Conservation (phyloP, 2,329 filamentous ascomycete species). For the Calonectria pauciramosa region DNA sequence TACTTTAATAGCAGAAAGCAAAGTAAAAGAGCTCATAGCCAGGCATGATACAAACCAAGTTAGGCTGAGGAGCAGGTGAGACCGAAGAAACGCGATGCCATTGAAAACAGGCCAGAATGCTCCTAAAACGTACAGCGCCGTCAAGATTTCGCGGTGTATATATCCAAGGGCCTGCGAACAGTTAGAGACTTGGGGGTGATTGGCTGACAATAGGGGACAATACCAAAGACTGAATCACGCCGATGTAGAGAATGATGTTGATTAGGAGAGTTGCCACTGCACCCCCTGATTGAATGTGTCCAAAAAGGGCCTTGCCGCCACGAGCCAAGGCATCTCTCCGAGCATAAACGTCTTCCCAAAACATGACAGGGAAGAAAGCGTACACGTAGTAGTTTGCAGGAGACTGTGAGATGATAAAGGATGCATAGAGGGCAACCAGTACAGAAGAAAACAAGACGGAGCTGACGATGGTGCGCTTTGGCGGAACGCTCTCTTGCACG, state of each 20-base stretch:
- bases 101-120: constrained; percentile 84
- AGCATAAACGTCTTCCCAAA: constrained; percentile 96
- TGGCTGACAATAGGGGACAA: constrained; percentile 43
- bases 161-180: constrained; percentile 85
- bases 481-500: constrained; percentile 76
- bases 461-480: constrained; percentile 72
- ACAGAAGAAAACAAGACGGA: constrained; percentile 80
- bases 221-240: constrained; percentile 83
- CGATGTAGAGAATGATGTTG: constrained; percentile 77
- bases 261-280: constrained; percentile 72
- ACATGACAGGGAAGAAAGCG: constrained; percentile 90
- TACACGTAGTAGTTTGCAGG: constrained; percentile 91
- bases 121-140: constrained; percentile 81
- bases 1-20: constrained; percentile 87
- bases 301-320: constrained; percentile 78
- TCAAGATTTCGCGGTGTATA: constrained; percentile 90
- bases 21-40: constrained; percentile 90
- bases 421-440: constrained; percentile 81
- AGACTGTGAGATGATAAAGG: constrained; percentile 84
- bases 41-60: constrained; percentile 84
- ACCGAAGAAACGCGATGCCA: constrained; percentile 78
- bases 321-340: constrained; percentile 77
- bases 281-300: constrained; percentile 73
- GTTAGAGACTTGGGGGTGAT: constrained; percentile 12
- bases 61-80: constrained; percentile 73